phyloP scores from a whole-genome alignment of 2,329 filamentous ascomycete species.

The Pleurostoma richardsiae region DNA sequence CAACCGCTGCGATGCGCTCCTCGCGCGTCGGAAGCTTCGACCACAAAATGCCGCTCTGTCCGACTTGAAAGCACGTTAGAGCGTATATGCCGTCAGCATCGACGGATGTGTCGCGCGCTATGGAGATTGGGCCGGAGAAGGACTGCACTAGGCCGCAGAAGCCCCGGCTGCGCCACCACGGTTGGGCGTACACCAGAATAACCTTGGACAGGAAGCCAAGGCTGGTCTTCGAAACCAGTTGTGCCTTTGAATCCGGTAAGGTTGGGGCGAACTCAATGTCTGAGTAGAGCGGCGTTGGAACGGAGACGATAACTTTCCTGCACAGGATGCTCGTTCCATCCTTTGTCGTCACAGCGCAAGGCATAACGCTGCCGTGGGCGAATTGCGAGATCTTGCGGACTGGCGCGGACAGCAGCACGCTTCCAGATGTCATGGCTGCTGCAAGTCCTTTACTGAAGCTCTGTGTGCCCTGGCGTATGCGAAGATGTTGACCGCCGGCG shows the following conservation, averaged over 20 bases:
- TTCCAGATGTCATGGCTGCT: not conserved
- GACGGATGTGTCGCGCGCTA: slow-evolving; percentile 36
- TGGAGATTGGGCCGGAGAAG: slow-evolving; percentile 32
- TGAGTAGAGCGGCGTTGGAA: slow-evolving; percentile 39
- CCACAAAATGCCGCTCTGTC: not conserved
- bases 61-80: slow-evolving; percentile 31
- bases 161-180: slow-evolving; percentile 31
- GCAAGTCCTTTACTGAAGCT: slow-evolving; percentile 30
- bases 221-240: slow-evolving; percentile 23
- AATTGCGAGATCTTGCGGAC: slow-evolving; percentile 24
- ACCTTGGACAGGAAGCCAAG: slow-evolving; percentile 47
- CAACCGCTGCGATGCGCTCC: not conserved
- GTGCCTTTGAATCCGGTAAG: slow-evolving; percentile 33
- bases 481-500: slow-evolving; percentile 46
- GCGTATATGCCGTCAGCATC: slow-evolving; percentile 20
- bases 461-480: slow-evolving; percentile 41
- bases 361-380: slow-evolving; percentile 13
- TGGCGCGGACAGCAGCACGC: slow-evolving; percentile 17
- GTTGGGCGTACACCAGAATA: slow-evolving; percentile 33
- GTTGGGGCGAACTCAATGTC: slow-evolving; percentile 40
- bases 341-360: slow-evolving; percentile 18
- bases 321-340: slow-evolving; percentile 23
- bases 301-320: slow-evolving; percentile 41
- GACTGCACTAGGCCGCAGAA: slow-evolving; percentile 35
- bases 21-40: not conserved